Evolutionary conservation across 164 flowering plant species (phyloP), one percentile per base, ranked within the genome.

Genomic region (Liquidambar formosana): DNA sequence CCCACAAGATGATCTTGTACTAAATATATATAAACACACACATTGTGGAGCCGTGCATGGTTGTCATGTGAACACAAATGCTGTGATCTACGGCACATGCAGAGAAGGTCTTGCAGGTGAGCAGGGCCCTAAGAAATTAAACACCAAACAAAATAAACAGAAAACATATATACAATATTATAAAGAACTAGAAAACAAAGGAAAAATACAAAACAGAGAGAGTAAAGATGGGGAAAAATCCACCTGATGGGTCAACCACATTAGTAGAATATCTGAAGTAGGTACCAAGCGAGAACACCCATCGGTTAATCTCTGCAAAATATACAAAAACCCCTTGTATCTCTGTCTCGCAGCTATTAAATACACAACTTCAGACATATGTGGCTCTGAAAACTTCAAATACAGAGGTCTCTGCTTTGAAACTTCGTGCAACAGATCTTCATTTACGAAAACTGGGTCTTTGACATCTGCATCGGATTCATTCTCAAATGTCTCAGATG

Each of bases 241-340:
- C 46, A 93, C 99, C 96, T 83, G 87, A 70, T 93, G 99, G 16
- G 94, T 90, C 16, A 91, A 43, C 87, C 87, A 85, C 90, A 95
- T 90, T n/a, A 95, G 72, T n/a, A 82, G 74, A 69, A 95, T 80
- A 86, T 95, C 97, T 46, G 76, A 71, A 52, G 94, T 75, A 47
- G 97, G 99, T 21, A 89, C 88, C 8, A 95, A 71, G 47, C 71
- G 63, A 48, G 83, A 74, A 68, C 63, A 68, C 47, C 74, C 80
- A 65, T 84, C 89, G 51, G 72, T 61, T 23, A 71, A 78, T 57
- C 66, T 86, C 68, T 72, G 81, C 87, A 89, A 38, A 79, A 91
- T 54, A 63, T 63, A 71, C 65, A 92, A 57, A 65, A 95, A 87
- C 2, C 82, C 79, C 64, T 72, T 90, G 85, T 93, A 95, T 52